phyloP scores from a whole-genome alignment of 192 early-diverging fungal species.

The Backusella parvicylindrica region DNA sequence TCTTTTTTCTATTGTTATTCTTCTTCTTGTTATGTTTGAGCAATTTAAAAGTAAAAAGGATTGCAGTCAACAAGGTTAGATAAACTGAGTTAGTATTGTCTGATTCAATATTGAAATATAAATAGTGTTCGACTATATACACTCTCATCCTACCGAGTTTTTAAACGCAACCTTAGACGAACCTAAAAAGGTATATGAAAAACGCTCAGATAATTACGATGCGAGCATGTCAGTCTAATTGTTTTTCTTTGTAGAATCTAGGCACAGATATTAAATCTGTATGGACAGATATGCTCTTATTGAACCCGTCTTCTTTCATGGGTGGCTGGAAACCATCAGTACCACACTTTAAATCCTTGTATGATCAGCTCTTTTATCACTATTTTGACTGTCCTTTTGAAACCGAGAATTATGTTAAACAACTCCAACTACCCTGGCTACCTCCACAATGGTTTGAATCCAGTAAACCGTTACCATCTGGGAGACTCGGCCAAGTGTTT shows the following conservation, averaged over 20 bases:
- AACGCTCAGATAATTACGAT: no score
- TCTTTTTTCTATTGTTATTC: neutral
- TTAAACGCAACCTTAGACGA: neutral
- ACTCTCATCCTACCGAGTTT: conserved; percentile 2
- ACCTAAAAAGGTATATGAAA: neutral
- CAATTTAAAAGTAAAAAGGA: neutral
- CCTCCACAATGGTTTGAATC: conserved; percentile 6
- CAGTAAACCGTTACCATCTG: neutral
- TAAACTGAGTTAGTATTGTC: neutral
- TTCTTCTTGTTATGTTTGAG: neutral
- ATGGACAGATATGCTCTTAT: neutral
- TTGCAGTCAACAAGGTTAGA: neutral
- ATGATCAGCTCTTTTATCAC: conserved; percentile 1
- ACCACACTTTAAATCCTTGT: neutral
- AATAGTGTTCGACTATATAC: neutral
- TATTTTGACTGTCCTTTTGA: neutral
- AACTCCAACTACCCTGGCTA: neutral
- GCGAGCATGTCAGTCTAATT: no score
- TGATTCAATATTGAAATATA: neutral
- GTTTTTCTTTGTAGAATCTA: neutral
- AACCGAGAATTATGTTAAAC: neutral
- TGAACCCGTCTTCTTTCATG: neutral
- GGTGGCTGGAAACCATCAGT: neutral
- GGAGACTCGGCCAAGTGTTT: neutral
- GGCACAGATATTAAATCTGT: neutral